Base-by-base conservation (phyloP, 2,329 filamentous ascomycete species). In the Decorospora gaudefroyi region DNA sequence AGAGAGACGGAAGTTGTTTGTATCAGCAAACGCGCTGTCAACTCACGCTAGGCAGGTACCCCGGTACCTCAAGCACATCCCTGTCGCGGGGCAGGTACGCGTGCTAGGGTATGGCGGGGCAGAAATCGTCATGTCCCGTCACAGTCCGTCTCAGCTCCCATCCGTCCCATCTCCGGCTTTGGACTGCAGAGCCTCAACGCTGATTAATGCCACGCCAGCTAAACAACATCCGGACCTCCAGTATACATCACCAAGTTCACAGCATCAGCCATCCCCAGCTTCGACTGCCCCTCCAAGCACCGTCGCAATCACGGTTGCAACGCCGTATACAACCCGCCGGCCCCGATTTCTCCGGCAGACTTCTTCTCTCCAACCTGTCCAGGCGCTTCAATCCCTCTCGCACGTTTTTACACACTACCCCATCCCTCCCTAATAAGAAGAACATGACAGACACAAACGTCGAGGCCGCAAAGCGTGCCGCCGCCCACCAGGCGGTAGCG, bases 381-480 rank as follows among this genome's bases (percentile, higher is more conserved):
- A 34, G 7, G 7, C 7, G 4, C 21, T 22, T 25, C 16, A 6
- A 8, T 18, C 15, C 18, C 28, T 7, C 28, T 3, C 21, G 19
- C 26, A 51, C 26, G 15, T 27, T 12, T 34, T 39, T 51, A 41
- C 39, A 46, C n/a, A 41, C 46, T 16, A 49, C 58, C 5, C 11
- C 36, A 6, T 4, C 16, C 23, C 49, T 40, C 22, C 11, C 19
- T 10, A 31, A 41, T 26, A 31, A 29, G 12, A 46, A 32, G n/a
- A 36, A 17, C 16, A 70, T 70, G 67, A 53, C 65, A 25, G 65
- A 69, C 53, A 48, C 54, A 27, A 54, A 37, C 16, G 70, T 91
- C 55, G 87, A 92, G 71, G 75, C 78, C 23, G 87, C 88, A 50
- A 93, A 93, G 73, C 82, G 84, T 61, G 79, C 82, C 28, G 88